phyloP scores from a whole-genome alignment of 139 green algal genomes.

The Chlorella sp. region DNA sequence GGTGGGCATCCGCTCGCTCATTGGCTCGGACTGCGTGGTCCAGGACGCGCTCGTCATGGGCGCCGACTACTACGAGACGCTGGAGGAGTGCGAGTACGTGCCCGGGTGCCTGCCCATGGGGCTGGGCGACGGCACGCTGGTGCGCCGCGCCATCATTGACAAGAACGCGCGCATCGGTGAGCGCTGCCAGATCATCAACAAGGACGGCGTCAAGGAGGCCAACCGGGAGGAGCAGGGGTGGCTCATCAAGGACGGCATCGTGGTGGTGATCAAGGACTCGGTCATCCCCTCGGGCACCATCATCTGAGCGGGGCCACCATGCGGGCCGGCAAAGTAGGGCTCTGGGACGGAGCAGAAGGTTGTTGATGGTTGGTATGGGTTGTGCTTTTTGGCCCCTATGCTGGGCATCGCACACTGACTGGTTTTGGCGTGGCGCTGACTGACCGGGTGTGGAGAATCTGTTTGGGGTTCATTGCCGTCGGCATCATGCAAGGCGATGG shows the following conservation, averaged over 20 bases:
- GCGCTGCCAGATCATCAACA: constrained; percentile 82
- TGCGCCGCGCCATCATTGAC: constrained; percentile 87
- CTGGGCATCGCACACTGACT: no score
- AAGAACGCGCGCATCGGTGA: constrained; percentile 98
- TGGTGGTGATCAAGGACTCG: constrained; percentile 93
- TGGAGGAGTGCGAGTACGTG: constrained; percentile 71
- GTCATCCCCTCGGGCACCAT: constrained; percentile 68
- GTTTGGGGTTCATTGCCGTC: no score
- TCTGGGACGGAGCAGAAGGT: no score
- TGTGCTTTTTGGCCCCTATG: no score
- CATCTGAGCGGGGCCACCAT: constrained; percentile 46
- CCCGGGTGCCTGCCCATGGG: constrained; percentile 88
- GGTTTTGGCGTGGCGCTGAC: no score
- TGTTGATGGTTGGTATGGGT: no score
- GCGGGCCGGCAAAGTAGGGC: no score
- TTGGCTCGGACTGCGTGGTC: constrained; percentile 41
- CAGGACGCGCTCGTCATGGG: constrained; percentile 92
- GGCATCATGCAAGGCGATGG: no score
- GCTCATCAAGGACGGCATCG: constrained; percentile 95
- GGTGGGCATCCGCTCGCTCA: constrained; percentile 54
- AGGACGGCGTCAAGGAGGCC: constrained; percentile 70
- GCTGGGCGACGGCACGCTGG: constrained; percentile 63
- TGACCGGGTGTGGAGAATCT: no score
- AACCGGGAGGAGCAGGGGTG: constrained; percentile 84
- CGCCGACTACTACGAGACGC: constrained; percentile 96